These are phyloP conservation scores for Backusella sp. DNA, from an alignment of 192 early-diverging fungal species.

Conservation along the genomic window DNA sequence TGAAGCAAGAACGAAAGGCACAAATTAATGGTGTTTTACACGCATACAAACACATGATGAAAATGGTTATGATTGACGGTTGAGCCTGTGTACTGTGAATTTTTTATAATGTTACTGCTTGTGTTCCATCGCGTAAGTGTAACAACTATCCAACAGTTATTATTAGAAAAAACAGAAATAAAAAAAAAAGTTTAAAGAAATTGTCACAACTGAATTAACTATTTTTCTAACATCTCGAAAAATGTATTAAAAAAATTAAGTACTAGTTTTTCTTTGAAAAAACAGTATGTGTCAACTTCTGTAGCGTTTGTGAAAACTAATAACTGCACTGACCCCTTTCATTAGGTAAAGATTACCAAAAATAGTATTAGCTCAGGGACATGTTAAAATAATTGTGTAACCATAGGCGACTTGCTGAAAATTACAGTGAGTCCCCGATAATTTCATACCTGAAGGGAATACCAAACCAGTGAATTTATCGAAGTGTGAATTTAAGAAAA, in stretches of 20 bases:
- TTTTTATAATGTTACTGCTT: background rate
- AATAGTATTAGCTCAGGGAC: background rate
- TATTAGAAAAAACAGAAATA: background rate
- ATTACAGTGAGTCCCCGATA: background rate
- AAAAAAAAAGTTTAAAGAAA: background rate
- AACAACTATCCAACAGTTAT: background rate
- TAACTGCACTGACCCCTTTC: background rate
- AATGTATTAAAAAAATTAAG: background rate
- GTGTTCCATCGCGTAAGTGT: background rate
- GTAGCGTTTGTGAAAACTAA: background rate
- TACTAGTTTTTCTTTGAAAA: background rate
- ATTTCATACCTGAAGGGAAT: too few species aligned
- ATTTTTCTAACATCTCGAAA: background rate
- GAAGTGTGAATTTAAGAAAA: too few species aligned
- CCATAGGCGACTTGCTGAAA: background rate
- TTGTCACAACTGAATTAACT: background rate
- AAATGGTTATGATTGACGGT: background rate
- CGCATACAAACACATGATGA: background rate
- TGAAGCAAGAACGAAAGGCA: background rate
- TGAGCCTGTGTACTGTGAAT: background rate
- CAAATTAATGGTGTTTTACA: background rate
- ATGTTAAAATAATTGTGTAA: background rate
- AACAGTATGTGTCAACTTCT: background rate
- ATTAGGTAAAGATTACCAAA: background rate
- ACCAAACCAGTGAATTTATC: too few species aligned